phyloP scores from a whole-genome alignment of 192 early-diverging fungal species.

The Spizellomyces sp. region DNA sequence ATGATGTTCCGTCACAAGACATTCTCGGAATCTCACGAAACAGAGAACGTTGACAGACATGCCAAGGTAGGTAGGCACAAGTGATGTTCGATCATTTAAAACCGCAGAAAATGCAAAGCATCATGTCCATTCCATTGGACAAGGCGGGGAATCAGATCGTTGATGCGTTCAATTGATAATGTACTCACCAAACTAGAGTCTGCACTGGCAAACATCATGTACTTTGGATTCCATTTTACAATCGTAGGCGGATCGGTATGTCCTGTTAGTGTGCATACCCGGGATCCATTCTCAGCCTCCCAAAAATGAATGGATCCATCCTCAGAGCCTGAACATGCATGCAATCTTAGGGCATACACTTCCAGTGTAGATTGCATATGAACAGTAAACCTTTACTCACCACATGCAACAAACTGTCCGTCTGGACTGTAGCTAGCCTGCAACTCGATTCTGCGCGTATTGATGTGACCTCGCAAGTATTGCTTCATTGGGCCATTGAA shows the following conservation, averaged over 20 bases:
- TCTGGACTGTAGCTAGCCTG: slow-evolving; percentile 72
- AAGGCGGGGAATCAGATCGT: slow-evolving; percentile 3
- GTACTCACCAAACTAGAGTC: slow-evolving; percentile 66
- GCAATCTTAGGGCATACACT: not conserved
- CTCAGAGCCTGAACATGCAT: slow-evolving; percentile 52
- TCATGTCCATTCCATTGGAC: not conserved
- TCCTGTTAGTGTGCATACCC: slow-evolving; percentile 31
- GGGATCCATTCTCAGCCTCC: slow-evolving; percentile 55
- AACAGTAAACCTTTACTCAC: slow-evolving; percentile 37
- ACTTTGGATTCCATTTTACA: slow-evolving; percentile 75
- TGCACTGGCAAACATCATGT: slow-evolving; percentile 72
- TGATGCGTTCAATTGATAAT: not conserved
- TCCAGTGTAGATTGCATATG: slow-evolving; percentile 17
- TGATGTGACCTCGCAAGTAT: slow-evolving; percentile 36
- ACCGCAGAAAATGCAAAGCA: not conserved
- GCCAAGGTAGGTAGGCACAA: too few relatives aligned
- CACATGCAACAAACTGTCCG: slow-evolving; percentile 68
- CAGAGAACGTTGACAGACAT: too few relatives aligned
- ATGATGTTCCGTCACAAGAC: too few relatives aligned
- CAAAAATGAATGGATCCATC: slow-evolving; percentile 69
- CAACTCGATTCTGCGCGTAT: slow-evolving; percentile 43
- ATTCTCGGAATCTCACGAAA: too few relatives aligned
- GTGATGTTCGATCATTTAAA: slow-evolving; percentile 1
- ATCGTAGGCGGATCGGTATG: slow-evolving; percentile 57
- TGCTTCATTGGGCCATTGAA: slow-evolving; percentile 53